Base-by-base conservation (phyloP, 768 basidiomycete species). In the Leccinum uliginosum region DNA sequence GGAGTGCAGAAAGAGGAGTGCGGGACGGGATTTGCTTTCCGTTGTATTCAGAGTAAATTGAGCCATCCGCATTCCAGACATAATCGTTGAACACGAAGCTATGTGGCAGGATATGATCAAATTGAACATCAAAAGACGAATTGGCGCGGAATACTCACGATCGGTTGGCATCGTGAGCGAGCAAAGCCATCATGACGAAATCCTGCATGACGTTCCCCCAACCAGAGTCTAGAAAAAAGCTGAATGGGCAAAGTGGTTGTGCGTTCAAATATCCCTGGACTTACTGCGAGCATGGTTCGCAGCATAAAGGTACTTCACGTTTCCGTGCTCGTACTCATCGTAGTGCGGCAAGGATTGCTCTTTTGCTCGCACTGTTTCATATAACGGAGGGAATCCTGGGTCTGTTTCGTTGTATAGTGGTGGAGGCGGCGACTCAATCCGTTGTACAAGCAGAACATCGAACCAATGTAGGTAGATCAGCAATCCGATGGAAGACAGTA, bases 31-130 rank as follows among this genome's bases (percentile, higher is more conserved):
- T 74, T 15, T 62, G 53, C 21, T 72, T 71, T 11, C 70, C 73
- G 51, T 74, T 67, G 54, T 67, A 77, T 14, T 69, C 66, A 6
- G 76, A 67, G 60, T 75, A 79, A 8, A 63, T 63, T 19, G 71
- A 68, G 2, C 71, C 63, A 38, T 73, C 62, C 12, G 62, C 53
- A 10, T 73, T 73, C 78, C 77, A 79, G 21, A 72, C 65, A 53
- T 77, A 79, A 54, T 80, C 73, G 40, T 76, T 68, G 54, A 79
- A 78, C 15, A 79, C 78, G 32, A 72, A 74, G 6, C 78, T 77
- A 59, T 11, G 45, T 26, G 14, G 12, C 29, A 47, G 10, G 17
- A 9, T 30, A 49, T 7, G 24, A 55, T 10, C 26, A 26, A 29
- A 54, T 69, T 15, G 59, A 58, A 40, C 4, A 34, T 24, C 7